Percentiles rank a stretch among this genome's conserved stretches.
Evolutionary conservation across 2,329 filamentous ascomycete species (phyloP).

Genomic region (Penicillium sp.): DNA sequence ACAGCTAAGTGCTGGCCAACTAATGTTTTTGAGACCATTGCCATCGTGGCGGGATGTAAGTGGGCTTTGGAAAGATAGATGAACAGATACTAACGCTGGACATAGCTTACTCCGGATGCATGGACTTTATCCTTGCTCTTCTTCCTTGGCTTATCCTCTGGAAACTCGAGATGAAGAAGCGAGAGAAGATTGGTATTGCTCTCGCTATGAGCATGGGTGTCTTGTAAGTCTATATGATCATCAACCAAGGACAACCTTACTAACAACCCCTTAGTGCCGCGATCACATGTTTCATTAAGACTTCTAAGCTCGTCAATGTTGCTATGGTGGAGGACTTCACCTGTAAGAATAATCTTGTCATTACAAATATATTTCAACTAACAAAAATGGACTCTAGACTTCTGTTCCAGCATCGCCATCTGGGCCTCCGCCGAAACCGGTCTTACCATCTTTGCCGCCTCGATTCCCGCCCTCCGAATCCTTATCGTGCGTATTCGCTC

Average conservation of each 20-base stretch:
- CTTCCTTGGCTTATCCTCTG: constrained; percentile 41
- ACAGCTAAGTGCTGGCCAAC: constrained; percentile 22
- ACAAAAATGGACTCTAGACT: background rate
- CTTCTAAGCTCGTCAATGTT: constrained; percentile 21
- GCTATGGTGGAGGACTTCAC: constrained; percentile 22
- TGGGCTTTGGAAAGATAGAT: background rate
- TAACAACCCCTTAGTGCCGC: constrained; percentile 13
- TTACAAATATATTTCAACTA: background rate
- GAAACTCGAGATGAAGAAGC: constrained; percentile 37
- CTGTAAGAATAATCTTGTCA: constrained; percentile 3
- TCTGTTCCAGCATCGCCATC: constrained; percentile 19
- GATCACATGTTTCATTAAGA: constrained; percentile 24
- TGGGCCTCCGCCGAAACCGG: constrained; percentile 30
- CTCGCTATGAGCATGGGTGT: constrained; percentile 41
- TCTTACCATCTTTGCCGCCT: constrained; percentile 32
- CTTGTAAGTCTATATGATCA: constrained; percentile 19
- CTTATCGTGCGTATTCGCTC: constrained; percentile 22
- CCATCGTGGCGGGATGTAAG: constrained; percentile 23
- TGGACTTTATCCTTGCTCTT: constrained; percentile 39
- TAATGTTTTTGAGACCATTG: constrained; percentile 18
- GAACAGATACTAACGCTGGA: background rate
- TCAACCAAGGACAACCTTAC: background rate
- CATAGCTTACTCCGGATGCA: constrained; percentile 21
- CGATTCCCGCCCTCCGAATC: constrained; percentile 29
- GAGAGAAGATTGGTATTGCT: constrained; percentile 40